These are phyloP conservation scores for Pharus latifolius DNA, from an alignment of 176 grass and related monocot species.

Conservation along the genomic window DNA sequence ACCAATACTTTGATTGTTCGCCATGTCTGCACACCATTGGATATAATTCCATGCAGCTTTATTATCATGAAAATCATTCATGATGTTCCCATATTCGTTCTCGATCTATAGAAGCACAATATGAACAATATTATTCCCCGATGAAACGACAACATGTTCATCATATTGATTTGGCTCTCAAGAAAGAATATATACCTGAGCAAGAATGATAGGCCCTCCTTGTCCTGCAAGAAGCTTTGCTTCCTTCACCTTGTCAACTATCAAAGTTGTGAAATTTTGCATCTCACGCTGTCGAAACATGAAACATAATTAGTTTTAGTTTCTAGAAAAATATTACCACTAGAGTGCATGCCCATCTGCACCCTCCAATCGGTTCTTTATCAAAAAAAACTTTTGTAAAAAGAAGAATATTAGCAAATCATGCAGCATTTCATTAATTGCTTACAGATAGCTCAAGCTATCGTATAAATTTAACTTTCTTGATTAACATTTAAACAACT, in stretches of 20 bases:
- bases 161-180: not conserved
- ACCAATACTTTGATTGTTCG: not conserved
- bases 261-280: not conserved
- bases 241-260: constrained; percentile 1
- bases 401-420: too few relatives aligned
- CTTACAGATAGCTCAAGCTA: too few relatives aligned
- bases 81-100: constrained; percentile 45
- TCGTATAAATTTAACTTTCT: too few relatives aligned
- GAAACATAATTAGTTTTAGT: too few relatives aligned
- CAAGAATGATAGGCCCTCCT: constrained; percentile 38
- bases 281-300: not conserved
- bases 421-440: too few relatives aligned
- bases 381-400: too few relatives aligned
- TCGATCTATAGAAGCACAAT: constrained; percentile 17
- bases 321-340: not conserved
- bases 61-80: not conserved
- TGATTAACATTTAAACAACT: too few relatives aligned
- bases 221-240: constrained; percentile 32
- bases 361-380: too few relatives aligned
- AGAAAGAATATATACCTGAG: constrained; percentile 5
- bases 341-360: too few relatives aligned
- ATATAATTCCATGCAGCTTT: constrained; percentile 20
- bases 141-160: not conserved
- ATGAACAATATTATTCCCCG: not conserved
- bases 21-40: constrained; percentile 30